These are phyloP conservation scores for Fusarium longipes DNA, from an alignment of 2,329 filamentous ascomycete genomes.

Conservation along the genomic window DNA sequence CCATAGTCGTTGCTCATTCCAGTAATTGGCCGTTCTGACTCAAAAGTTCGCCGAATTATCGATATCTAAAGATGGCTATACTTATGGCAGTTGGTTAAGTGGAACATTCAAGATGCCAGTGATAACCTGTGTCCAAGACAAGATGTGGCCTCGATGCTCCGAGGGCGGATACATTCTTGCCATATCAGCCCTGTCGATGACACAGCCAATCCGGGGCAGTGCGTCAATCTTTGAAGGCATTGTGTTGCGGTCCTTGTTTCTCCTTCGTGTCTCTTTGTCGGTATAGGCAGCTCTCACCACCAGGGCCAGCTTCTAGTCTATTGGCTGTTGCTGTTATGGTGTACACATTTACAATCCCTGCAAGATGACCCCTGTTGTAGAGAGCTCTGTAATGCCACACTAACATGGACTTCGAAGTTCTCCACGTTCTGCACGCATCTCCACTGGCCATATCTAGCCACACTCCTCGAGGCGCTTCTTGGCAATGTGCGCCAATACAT, in stretches of 20 bases:
- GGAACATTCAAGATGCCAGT: neutral
- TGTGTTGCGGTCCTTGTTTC: neutral
- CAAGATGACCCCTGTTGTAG: conserved; percentile 29
- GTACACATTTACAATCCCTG: conserved; percentile 11
- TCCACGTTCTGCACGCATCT: neutral
- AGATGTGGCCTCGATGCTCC: neutral
- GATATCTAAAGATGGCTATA: neutral
- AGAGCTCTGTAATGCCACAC: conserved; percentile 28
- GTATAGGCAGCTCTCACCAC: conserved; percentile 1
- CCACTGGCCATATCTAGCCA: conserved; percentile 13
- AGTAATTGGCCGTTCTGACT: neutral
- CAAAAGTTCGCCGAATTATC: neutral
- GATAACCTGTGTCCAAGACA: neutral
- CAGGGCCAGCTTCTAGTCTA: conserved; percentile 11
- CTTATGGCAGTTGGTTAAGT: neutral
- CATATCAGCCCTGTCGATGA: conserved; percentile 4
- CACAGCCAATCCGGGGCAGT: neutral
- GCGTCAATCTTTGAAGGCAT: neutral
- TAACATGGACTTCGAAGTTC: conserved; percentile 16
- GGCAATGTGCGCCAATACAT: conserved; percentile 23
- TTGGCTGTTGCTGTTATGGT: conserved; percentile 12
- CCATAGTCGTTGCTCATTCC: neutral
- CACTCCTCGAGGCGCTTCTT: conserved; percentile 26
- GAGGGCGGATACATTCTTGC: neutral
- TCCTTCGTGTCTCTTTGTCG: neutral